phyloP scores from a whole-genome alignment of 148 eudicot genomes.

The Tetragonia tetragonoides region DNA sequence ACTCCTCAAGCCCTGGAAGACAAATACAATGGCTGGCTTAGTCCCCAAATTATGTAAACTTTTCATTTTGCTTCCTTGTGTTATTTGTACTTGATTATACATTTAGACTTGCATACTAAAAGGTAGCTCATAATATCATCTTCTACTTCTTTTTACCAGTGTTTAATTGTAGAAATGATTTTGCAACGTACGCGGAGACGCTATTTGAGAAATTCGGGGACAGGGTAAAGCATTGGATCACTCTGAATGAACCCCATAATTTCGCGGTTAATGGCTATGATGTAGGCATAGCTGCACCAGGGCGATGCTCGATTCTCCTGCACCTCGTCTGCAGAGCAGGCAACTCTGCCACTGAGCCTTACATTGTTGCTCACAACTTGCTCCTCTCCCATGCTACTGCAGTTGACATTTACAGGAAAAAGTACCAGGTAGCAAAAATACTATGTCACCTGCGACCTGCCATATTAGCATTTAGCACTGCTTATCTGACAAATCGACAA shows the following conservation, averaged over 20 bases:
- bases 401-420: constrained; percentile 58
- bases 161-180: constrained; percentile 57
- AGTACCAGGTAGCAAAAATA: constrained; percentile 51
- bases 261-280: constrained; percentile 74
- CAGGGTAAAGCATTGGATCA: constrained; percentile 87
- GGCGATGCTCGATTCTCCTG: constrained; percentile 77
- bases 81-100: no score
- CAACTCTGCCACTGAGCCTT: constrained; percentile 94
- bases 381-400: constrained; percentile 78
- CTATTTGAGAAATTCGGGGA: constrained; percentile 81
- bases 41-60: constrained; percentile 66
- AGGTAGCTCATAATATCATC: no score
- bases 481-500: no score
- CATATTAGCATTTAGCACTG: no score
- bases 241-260: constrained; percentile 86
- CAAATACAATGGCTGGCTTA: constrained; percentile 76
- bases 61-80: background rate
- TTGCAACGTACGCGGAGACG: constrained; percentile 64
- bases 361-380: constrained; percentile 71
- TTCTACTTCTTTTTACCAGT: background rate
- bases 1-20: constrained; percentile 76
- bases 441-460: no score
- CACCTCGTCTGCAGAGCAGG: constrained; percentile 69
- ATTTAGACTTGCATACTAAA: no score
- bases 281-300: constrained; percentile 75